Conservation (phyloP, 805 yeast species). For the Starmerella vaccinii region DNA sequence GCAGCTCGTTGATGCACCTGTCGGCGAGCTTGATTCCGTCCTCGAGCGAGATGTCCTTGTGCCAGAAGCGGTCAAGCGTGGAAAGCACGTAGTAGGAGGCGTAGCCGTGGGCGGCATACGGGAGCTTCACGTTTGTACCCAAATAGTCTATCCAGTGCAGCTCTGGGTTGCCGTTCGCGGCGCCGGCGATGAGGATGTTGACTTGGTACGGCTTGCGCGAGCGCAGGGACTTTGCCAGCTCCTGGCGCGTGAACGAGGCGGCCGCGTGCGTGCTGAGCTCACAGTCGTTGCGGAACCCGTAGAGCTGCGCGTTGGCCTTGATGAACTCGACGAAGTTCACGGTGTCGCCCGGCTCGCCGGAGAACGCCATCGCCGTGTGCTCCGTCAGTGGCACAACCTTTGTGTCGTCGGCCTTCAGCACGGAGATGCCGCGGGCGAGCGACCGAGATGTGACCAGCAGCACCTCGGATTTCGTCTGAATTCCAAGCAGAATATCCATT, state of each 20-base stretch:
- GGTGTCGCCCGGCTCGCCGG: slow-evolving; percentile 96
- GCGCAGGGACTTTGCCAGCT: slow-evolving; percentile 78
- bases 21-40: slow-evolving; percentile 71
- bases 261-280: slow-evolving; percentile 80
- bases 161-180: slow-evolving; percentile 53
- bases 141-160: slow-evolving; percentile 87
- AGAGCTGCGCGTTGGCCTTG: slow-evolving; percentile 83
- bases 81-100: slow-evolving; percentile 94
- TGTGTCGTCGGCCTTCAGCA: slow-evolving; percentile 67
- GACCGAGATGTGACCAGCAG: slow-evolving; percentile 92
- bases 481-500: slow-evolving; percentile 89
- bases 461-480: slow-evolving; percentile 69
- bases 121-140: slow-evolving; percentile 82
- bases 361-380: slow-evolving; percentile 73
- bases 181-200: slow-evolving; percentile 80
- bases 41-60: slow-evolving; percentile 58
- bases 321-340: slow-evolving; percentile 89
- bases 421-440: slow-evolving; percentile 79
- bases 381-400: slow-evolving; percentile 66
- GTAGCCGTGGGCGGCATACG: slow-evolving; percentile 97
- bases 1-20: slow-evolving; percentile 66
- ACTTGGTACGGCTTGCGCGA: slow-evolving; percentile 95
- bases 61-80: slow-evolving; percentile 79
- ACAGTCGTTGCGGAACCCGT: slow-evolving; percentile 70
- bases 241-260: slow-evolving; percentile 78